A percentile compares a stretch with the other conserved stretches of the same genome.
phyloP scores from a whole-genome alignment of 139 green algal genomes.

The Ettlia oleoabundans region DNA sequence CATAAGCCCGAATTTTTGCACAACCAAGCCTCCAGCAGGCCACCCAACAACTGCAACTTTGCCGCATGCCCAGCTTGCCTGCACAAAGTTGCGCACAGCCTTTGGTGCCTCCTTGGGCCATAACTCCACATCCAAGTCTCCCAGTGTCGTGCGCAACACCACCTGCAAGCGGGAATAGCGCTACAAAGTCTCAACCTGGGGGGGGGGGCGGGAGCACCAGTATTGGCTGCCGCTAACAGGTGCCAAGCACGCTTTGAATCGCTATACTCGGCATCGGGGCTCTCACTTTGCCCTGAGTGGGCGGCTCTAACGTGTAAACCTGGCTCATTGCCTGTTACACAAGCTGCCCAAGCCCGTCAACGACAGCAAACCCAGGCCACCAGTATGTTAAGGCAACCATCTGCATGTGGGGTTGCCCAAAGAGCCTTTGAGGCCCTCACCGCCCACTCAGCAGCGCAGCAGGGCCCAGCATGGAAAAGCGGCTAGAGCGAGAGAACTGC shows the following conservation, averaged over 20 bases:
- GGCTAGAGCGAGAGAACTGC: background rate
- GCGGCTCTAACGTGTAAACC: slow-evolving; percentile 93
- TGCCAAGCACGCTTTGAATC: too few relatives aligned
- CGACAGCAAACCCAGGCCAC: background rate
- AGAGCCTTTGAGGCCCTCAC: too few relatives aligned
- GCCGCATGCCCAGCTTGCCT: slow-evolving; percentile 74
- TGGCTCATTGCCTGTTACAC: slow-evolving; percentile 69
- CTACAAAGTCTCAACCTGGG: background rate
- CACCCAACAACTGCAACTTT: background rate
- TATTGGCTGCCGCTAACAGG: too few relatives aligned
- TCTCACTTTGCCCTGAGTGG: slow-evolving; percentile 93
- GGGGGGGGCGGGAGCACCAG: background rate
- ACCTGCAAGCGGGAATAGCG: slow-evolving; percentile 59
- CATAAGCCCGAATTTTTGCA: too few relatives aligned
- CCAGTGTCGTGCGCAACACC: slow-evolving; percentile 86
- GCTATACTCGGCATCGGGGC: too few relatives aligned
- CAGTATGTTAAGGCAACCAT: background rate
- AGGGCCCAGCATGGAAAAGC: background rate
- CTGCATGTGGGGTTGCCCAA: too few relatives aligned
- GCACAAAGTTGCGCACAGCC: slow-evolving; percentile 94
- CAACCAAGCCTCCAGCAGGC: too few relatives aligned
- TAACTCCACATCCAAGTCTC: slow-evolving; percentile 96
- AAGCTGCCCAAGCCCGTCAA: background rate
- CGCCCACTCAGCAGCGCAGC: background rate
- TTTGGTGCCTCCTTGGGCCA: slow-evolving; percentile 96